phyloP scores from a whole-genome alignment of 768 basidiomycete genomes.

The Cystobasidium tubakii region DNA sequence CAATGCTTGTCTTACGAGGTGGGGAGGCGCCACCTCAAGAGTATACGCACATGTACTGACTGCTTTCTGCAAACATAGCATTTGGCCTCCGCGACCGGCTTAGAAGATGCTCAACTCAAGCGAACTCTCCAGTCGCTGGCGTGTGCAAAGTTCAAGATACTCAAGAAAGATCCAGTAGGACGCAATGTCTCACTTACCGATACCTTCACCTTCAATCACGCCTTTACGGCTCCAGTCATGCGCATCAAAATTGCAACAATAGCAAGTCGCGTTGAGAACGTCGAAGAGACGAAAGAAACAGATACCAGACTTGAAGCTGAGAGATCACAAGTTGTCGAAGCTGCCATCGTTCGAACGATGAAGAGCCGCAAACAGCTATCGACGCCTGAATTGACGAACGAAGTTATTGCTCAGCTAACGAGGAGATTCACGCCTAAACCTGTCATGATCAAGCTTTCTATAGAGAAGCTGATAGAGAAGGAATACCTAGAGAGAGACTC shows the following conservation, averaged over 20 bases:
- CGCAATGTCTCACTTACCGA: slow-evolving; percentile 72
- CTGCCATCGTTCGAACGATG: slow-evolving; percentile 96
- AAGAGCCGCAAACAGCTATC: slow-evolving; percentile 84
- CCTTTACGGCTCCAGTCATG: slow-evolving; percentile 72
- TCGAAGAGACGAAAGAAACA: slow-evolving; percentile 83
- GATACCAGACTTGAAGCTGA: slow-evolving; percentile 85
- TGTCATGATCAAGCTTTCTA: slow-evolving; percentile 79
- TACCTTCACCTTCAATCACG: slow-evolving; percentile 79
- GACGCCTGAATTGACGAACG: slow-evolving; percentile 81
- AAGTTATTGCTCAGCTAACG: slow-evolving; percentile 79
- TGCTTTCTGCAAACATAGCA: too few relatives aligned
- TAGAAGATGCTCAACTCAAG: slow-evolving; percentile 70
- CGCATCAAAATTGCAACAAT: slow-evolving; percentile 90
- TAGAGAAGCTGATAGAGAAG: slow-evolving; percentile 90
- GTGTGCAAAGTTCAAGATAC: slow-evolving; percentile 84
- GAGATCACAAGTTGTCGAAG: slow-evolving; percentile 84
- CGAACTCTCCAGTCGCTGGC: slow-evolving; percentile 94
- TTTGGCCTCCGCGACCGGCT: slow-evolving; percentile 66
- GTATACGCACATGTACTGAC: too few relatives aligned
- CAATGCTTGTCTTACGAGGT: slow-evolving; percentile 74
- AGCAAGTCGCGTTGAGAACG: slow-evolving; percentile 76
- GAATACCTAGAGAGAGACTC: slow-evolving; percentile 89
- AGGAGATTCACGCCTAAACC: slow-evolving; percentile 81
- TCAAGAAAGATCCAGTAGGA: slow-evolving; percentile 83
- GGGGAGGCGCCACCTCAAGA: too few relatives aligned